Conservation (phyloP, 768 basidiomycete species). For the Boletellus emodensis region DNA sequence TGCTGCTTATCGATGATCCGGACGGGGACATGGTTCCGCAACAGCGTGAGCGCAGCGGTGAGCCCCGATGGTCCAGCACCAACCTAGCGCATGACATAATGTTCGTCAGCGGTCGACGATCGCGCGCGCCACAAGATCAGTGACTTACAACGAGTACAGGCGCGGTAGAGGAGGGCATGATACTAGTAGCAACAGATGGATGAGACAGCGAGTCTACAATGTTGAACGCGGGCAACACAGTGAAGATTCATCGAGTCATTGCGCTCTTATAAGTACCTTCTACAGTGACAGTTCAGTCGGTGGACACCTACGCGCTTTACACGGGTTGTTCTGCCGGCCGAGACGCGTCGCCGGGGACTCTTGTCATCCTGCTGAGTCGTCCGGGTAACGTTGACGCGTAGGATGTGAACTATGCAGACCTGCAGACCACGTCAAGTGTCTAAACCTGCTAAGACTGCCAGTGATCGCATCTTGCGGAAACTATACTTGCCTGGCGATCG, state of each 20-base stretch:
- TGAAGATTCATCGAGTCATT: background rate
- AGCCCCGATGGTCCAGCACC: conserved; percentile 32
- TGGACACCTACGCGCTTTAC: too few species aligned
- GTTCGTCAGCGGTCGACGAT: background rate
- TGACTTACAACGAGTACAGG: conserved; percentile 22
- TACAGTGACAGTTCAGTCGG: too few species aligned
- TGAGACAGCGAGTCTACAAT: background rate
- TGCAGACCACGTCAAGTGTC: too few species aligned
- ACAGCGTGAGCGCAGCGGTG: conserved; percentile 30
- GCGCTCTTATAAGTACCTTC: background rate
- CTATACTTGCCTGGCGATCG: too few species aligned
- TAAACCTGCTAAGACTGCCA: too few species aligned
- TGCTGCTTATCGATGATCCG: conserved; percentile 49
- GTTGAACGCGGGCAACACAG: background rate
- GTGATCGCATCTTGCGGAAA: too few species aligned
- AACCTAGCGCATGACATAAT: conserved; percentile 8
- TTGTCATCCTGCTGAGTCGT: too few species aligned
- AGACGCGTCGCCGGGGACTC: too few species aligned
- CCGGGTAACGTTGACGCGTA: too few species aligned
- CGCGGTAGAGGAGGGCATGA: conserved; percentile 8
- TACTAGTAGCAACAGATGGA: background rate
- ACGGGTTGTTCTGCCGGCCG: too few species aligned
- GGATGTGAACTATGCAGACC: too few species aligned
- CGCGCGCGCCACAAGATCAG: background rate
- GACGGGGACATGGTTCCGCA: conserved; percentile 44